Evolutionary conservation across 202 grass and related monocot species (phyloP), one percentile per base, ranked within the genome.

Genomic region (Hordeum pubiflorum): DNA sequence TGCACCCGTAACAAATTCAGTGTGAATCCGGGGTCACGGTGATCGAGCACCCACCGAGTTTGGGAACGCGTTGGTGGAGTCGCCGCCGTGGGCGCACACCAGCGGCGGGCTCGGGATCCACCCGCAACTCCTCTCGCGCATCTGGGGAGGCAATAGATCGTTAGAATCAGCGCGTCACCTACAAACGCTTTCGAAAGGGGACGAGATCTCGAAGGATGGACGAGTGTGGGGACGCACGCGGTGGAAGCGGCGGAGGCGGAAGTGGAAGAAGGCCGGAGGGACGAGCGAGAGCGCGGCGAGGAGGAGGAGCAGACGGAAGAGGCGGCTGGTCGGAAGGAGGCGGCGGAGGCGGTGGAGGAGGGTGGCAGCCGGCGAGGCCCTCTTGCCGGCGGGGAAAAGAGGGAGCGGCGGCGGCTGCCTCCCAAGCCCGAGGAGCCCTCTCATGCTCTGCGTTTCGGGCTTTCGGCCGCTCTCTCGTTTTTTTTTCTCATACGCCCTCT

Each of bases 11-110:
- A 66, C 9, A 61, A 80, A 38, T 52, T 69, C 26, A 4, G 43
- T 11, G 26, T n/a, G 24, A 10, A 52, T 32, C 14, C 2, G 52
- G 63, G 46, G 66, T 69, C 24, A 15, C 12, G 11, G 52, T 2
- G 10, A 36, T 33, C 55, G 33, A n/a, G 33, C 57, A 83, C 85
- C 15, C 69, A 94, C 92, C 63, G 95, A 85, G 75, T 94, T 94
- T 44, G 94, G 89, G 78, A 86, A 84, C 31, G 88, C 89, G 77
- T 89, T 91, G 23, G 71, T 78, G 18, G 92, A 93, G 73, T 97
- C 95, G 22, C 92, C 88, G 9, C 90, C 92, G 72, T 94, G 95
- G 7, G 88, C 92, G 79, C 92, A 97, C 50, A 94, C 92, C 52
- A 98, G 68, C 72, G 92, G 92, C 18, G 95, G 90, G 79, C 43